phyloP scores from a whole-genome alignment of 352 stramenopile species.

The Achlya hypogyna region DNA sequence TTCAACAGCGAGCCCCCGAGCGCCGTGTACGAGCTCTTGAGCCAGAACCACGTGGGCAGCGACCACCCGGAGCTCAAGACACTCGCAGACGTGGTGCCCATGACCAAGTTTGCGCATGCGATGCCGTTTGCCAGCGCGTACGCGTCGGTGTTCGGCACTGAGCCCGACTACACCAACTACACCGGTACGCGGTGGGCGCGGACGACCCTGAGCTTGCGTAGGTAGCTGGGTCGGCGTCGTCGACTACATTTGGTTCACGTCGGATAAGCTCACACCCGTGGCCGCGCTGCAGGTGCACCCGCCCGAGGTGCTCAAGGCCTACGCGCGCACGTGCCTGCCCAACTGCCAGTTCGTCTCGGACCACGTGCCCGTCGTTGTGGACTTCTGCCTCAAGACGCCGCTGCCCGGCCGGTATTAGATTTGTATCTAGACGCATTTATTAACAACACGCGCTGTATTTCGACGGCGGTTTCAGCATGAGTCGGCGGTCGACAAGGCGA shows the following conservation, averaged over 20 bases:
- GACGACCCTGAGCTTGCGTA: not conserved
- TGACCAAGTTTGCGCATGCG: conserved; percentile 85
- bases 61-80: conserved; percentile 91
- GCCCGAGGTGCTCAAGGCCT: conserved; percentile 78
- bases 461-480: not conserved
- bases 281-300: conserved; percentile 90
- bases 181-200: conserved; percentile 84
- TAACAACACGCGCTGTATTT: not conserved
- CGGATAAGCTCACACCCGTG: conserved; percentile 87
- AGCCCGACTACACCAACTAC: conserved; percentile 98
- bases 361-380: conserved; percentile 91
- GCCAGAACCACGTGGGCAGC: conserved; percentile 66
- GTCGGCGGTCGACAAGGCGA: not conserved
- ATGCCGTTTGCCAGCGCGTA: conserved; percentile 93
- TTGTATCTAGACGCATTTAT: conserved; percentile 4
- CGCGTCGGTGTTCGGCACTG: conserved; percentile 89
- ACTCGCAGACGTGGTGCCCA: conserved; percentile 68
- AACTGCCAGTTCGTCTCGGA: conserved; percentile 95
- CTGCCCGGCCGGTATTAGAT: conserved; percentile 12
- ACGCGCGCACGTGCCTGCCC: conserved; percentile 88
- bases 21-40: conserved; percentile 96
- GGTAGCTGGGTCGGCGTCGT: conserved; percentile 91
- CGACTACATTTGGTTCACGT: conserved; percentile 99
- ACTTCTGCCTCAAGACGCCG: conserved; percentile 66
- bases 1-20: conserved; percentile 97